Evolutionary conservation across 2,329 filamentous ascomycete genomes (phyloP).

Genomic region (Iodosphaeria phyllophila): DNA sequence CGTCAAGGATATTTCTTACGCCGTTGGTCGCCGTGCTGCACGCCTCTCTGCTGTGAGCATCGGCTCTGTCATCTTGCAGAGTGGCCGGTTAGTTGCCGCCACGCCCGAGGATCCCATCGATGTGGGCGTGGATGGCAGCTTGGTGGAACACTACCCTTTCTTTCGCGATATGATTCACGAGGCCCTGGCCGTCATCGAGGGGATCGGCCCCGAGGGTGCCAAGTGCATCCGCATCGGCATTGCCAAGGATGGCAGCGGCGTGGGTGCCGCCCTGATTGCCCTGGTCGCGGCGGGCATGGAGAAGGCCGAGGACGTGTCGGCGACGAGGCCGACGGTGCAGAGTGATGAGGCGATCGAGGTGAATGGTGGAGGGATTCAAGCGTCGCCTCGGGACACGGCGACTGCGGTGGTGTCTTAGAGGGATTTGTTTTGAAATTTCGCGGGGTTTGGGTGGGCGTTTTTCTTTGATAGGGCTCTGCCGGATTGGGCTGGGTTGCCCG

Average conservation of each 20-base stretch:
- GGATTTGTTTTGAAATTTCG: no score
- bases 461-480: no score
- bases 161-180: constrained; percentile 82
- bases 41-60: constrained; percentile 77
- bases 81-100: constrained; percentile 45
- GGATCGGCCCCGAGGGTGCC: constrained; percentile 62
- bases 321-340: no score
- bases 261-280: constrained; percentile 90
- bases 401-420: no score
- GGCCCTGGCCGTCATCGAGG: constrained; percentile 55
- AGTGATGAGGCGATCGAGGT: no score
- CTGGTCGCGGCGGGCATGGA: constrained; percentile 61
- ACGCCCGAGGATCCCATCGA: constrained; percentile 62
- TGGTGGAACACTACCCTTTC: constrained; percentile 90
- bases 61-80: constrained; percentile 65
- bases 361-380: no score
- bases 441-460: no score
- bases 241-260: constrained; percentile 87
- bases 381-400: no score
- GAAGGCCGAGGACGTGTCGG: constrained; percentile 18
- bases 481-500: no score
- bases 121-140: constrained; percentile 81
- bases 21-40: constrained; percentile 76
- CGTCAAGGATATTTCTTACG: constrained; percentile 65
- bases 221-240: constrained; percentile 85